A percentile compares a stretch with the other conserved stretches of the same genome.
Evolutionary conservation across 345 rosid species (phyloP).

Genomic region (Brassica juncea): DNA sequence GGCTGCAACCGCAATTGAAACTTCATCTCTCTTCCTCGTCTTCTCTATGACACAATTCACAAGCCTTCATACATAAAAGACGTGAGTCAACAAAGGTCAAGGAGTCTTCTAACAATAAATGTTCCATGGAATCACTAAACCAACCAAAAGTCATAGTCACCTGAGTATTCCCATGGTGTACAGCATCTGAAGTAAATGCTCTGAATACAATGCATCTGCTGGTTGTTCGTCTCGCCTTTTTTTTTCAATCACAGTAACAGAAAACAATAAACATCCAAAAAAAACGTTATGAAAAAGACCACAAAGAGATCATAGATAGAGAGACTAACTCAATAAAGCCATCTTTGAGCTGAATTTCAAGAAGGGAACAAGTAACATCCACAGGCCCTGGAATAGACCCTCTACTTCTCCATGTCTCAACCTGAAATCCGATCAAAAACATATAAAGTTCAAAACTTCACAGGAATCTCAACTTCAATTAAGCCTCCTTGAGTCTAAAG

Average conservation of each 20-base stretch:
- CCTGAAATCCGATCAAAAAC: constrained; percentile 37
- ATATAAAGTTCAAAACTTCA: constrained; percentile 3
- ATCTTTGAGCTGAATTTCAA: constrained; percentile 81
- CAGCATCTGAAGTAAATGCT: constrained; percentile 75
- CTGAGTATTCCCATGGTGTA: constrained; percentile 87
- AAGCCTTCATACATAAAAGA: constrained; percentile 55
- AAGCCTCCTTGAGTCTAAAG: constrained; percentile 1
- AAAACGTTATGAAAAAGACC: background rate
- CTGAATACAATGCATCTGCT: constrained; percentile 55
- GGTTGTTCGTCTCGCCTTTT: constrained; percentile 49
- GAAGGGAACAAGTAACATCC: constrained; percentile 79
- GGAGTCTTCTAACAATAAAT: background rate
- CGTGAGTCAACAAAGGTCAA: constrained; percentile 4
- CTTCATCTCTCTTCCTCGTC: constrained; percentile 60
- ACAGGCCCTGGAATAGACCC: constrained; percentile 78
- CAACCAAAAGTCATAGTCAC: constrained; percentile 41
- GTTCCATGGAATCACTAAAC: background rate
- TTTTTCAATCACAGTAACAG: background rate
- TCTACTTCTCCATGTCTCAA: constrained; percentile 81
- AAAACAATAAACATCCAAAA: background rate
- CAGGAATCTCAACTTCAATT: constrained; percentile 2
- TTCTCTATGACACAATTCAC: constrained; percentile 91
- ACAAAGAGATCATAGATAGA: background rate
- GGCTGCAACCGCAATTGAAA: constrained; percentile 93
- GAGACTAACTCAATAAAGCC: constrained; percentile 58